Base-by-base conservation (phyloP, 139 green algal genomes). In the Zygnema cylindricum region DNA sequence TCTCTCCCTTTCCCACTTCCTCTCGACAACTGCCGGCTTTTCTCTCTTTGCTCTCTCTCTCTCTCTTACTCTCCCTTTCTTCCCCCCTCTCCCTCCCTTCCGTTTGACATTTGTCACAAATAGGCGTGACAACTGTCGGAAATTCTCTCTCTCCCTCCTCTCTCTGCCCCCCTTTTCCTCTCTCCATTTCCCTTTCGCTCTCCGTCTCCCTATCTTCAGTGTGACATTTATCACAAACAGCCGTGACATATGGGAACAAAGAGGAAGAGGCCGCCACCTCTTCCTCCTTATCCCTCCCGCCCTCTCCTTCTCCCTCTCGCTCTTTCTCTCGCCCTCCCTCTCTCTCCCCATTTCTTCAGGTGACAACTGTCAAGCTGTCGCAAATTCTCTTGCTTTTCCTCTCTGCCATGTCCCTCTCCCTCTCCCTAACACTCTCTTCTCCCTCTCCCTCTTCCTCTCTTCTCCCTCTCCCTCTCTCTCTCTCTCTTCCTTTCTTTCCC, bases 361-460 rank as follows among this genome's bases (percentile, higher is more conserved):
- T n/a, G n/a, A n/a, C n/a, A n/a, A n/a, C n/a, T n/a, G n/a, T n/a
- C n/a, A n/a, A n/a, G n/a, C n/a, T n/a, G n/a, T n/a, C n/a, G n/a
- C n/a, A n/a, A n/a, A n/a, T n/a, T n/a, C n/a, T n/a, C n/a, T n/a
- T n/a, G n/a, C n/a, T n/a, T n/a, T n/a, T n/a, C n/a, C n/a, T n/a
- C n/a, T n/a, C n/a, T n/a, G n/a, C n/a, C n/a, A n/a, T n/a, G n/a
- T n/a, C n/a, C n/a, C n/a, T 49, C 76, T 33, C 32, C 76, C 76
- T 23, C n/a, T 33, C 49, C n/a, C 76, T 36, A 69, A n/a, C 49
- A 69, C 76, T 83, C 25, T 83, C 49, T 83, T 54, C 49, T 83
- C 21, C 35, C 49, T 54, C 69, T 83, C n/a, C 2, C 23, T 33
- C 69, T 36, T 54, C 49, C 33, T 33, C 49, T n/a, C 76, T 83